Evolutionary conservation across 352 stramenopile genomes (phyloP), one percentile per base, ranked within the genome.

Genomic region (Globisporangium takayamanum): DNA sequence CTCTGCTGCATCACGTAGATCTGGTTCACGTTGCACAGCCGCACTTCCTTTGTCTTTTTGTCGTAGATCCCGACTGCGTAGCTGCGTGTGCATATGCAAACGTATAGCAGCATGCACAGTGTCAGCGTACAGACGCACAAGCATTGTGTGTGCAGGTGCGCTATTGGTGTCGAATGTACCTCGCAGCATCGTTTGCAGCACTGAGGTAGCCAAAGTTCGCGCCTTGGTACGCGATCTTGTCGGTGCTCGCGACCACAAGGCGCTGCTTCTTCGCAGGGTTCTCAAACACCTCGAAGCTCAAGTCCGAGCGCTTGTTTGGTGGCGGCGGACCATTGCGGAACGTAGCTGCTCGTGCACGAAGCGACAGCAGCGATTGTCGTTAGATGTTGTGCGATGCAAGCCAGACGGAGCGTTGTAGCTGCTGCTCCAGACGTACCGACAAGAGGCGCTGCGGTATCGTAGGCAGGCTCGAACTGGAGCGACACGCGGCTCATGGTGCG

Each of bases 1-100:
- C 66, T 83, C 60, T 94, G 84, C 57, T 94, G 84, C 81, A 94
- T 87, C 51, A 94, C 81, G 69, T 94, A 94, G 56, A 94, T 65
- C 72, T 94, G 84, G 41, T 74, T 62, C 25, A 94, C 75, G 67
- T 92, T 89, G 72, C 73, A 88, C 33, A 94, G 58, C 30, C 81
- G 78, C 46, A 94, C 84, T 39, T 86, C 74, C 50, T 78, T 73
- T 15, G 76, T 88, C 58, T 73, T 76, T 68, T 84, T 89, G 66
- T 94, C 84, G 47, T 80, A 90, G 16, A 94, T 70, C 37, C 84
- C 84, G 11, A 94, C 72, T 2, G 74, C 84, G 55, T 94, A 92
- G 65, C 71, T 80, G 39, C 33, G 10, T 22, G 39, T 16, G 8
- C 28, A 28, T 39, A 3, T 5, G 20, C 22, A 15, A 12, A 53